phyloP scores from a whole-genome alignment of 257 asterid species.

The Osmanthus fragrans region DNA sequence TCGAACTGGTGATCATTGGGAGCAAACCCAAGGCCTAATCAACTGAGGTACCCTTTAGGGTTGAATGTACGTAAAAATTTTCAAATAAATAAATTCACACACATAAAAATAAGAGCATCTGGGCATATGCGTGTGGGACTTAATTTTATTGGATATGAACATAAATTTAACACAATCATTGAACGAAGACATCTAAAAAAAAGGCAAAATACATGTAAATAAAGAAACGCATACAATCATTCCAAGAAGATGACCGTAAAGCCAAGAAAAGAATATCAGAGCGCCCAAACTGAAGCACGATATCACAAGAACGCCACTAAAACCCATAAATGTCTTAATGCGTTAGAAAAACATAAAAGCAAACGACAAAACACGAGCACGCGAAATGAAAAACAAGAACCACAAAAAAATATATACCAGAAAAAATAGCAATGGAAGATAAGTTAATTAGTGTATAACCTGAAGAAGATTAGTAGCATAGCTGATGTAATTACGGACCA shows the following conservation, averaged over 20 bases:
- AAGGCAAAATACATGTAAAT: neutral
- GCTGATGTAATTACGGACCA: constrained; percentile 42
- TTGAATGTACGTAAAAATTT: neutral
- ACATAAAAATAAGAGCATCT: too few species aligned
- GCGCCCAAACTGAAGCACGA: neutral
- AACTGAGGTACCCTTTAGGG: too few species aligned
- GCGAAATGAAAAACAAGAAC: neutral
- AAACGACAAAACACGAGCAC: neutral
- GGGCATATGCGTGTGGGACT: too few species aligned
- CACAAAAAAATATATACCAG: neutral
- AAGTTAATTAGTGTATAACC: neutral
- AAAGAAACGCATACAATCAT: neutral
- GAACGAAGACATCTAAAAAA: too few species aligned
- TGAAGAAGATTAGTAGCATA: neutral
- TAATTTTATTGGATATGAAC: too few species aligned
- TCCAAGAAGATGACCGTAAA: neutral
- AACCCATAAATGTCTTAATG: neutral
- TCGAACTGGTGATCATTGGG: too few species aligned
- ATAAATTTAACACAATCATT: too few species aligned
- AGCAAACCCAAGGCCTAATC: too few species aligned
- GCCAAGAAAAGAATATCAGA: neutral
- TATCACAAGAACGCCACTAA: neutral
- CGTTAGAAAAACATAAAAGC: neutral
- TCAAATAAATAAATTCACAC: too few species aligned
- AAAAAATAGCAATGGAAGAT: neutral